These are phyloP conservation scores for Bothriochloa decipiens DNA, from an alignment of 176 grass and related monocot genomes.

Conservation along the genomic window DNA sequence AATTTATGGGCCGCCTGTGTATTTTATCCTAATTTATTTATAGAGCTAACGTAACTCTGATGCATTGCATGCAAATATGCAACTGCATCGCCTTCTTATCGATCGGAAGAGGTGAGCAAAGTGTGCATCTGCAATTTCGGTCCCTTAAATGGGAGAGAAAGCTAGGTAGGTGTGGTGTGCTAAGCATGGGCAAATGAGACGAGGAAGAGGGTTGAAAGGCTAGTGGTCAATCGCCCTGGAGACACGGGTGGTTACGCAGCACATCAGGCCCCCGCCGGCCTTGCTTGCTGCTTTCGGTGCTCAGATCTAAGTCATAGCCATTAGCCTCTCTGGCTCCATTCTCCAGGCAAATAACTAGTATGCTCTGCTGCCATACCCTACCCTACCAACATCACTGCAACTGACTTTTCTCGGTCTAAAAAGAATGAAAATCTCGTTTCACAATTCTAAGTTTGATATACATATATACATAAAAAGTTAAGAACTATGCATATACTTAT, in stretches of 20 bases:
- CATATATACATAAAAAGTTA: no score
- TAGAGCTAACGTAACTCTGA: not conserved
- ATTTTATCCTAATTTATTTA: not conserved
- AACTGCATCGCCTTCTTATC: not conserved
- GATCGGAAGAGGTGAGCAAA: not conserved
- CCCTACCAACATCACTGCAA: no score
- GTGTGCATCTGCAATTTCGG: constrained; percentile 37
- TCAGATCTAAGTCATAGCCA: not conserved
- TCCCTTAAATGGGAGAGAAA: constrained; percentile 38
- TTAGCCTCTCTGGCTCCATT: no score
- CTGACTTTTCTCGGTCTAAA: no score
- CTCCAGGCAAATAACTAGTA: no score
- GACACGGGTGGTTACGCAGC: constrained; percentile 18
- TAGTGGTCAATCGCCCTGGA: constrained; percentile 2
- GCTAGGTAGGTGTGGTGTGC: no score
- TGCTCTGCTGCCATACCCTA: no score
- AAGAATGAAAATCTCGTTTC: no score
- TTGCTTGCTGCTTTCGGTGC: constrained; percentile 16
- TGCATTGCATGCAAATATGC: not conserved
- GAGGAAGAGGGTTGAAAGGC: not conserved
- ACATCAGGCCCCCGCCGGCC: not conserved
- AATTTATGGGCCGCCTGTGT: no score
- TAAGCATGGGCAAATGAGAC: constrained; percentile 5
- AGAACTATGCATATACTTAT: no score
- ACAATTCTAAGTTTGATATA: no score